Base-by-base conservation (phyloP, 2,329 filamentous ascomycete species). In the Neoarthrinium moseri region DNA sequence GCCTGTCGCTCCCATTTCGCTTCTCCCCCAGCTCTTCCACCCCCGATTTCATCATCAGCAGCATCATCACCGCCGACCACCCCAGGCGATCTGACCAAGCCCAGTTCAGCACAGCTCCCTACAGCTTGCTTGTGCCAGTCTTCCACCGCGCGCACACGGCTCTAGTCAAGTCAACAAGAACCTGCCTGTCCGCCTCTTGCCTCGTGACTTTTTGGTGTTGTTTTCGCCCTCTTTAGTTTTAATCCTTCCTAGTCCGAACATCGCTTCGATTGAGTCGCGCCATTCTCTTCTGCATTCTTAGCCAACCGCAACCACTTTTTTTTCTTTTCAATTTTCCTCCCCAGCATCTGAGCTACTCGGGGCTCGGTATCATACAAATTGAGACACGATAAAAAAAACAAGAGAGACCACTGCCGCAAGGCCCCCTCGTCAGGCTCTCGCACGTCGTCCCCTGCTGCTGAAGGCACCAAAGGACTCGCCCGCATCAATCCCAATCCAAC, bases 301-400 rank as follows among this genome's bases (percentile, higher is more conserved):
- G 13, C 17, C n/a, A 12, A 17, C 17, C 22, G 29, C 29, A 32
- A 32, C 29, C n/a, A 12, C 33, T 17, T 18, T 35, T 35, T 17
- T 17, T 22, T 21, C 18, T 12, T 22, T 18, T 4, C 17, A 18
- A 11, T 21, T 32, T 32, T 40, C 27, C 23, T 30, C 17, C 12
- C 26, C 18, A 24, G 27, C 18, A 17, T 32, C 29, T 29, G 17
- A 34, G 33, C 17, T 18, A 21, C 18, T 12, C 26, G n/a, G n/a
- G n/a, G n/a, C n/a, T n/a, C n/a, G n/a, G 29, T 32, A 32, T 33
- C 27, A 32, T 32, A 43, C 29, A 32, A 33, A 33, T 33, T 43
- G 22, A 43, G 18, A 18, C 26, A 41, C 39, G 39, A 32, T 43
- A 43, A 43, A 43, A 43, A 7, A 29, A 8, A 29, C 26, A n/a